Evolutionary conservation across 2,329 filamentous ascomycete genomes (phyloP).

Genomic region (Trichoderma gracile): DNA sequence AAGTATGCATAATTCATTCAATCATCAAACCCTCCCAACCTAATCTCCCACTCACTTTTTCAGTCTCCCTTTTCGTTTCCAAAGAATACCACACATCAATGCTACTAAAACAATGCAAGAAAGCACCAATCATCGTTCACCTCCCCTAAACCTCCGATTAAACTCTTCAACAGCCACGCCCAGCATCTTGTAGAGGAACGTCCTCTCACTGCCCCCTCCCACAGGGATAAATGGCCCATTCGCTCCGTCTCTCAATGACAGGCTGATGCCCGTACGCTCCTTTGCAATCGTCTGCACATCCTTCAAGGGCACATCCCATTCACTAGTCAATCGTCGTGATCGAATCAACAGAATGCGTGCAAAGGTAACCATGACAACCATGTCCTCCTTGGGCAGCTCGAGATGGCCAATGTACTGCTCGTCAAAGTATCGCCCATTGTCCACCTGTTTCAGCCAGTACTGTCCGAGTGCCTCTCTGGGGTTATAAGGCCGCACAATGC

Average conservation of each 20-base stretch:
- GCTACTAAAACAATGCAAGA: not conserved
- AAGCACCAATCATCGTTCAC: conserved; percentile 33
- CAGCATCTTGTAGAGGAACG: conserved; percentile 66
- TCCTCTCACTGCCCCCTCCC: conserved; percentile 74
- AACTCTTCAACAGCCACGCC: conserved; percentile 68
- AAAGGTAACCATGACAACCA: conserved; percentile 87
- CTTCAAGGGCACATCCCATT: conserved; percentile 96
- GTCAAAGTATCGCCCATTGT: conserved; percentile 97
- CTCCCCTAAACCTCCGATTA: conserved; percentile 58
- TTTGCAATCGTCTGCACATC: conserved; percentile 97
- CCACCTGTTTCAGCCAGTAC: conserved; percentile 97
- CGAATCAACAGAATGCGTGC: conserved; percentile 86
- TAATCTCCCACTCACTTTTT: not conserved
- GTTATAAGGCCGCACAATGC: conserved; percentile 90
- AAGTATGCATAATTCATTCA: too few species aligned
- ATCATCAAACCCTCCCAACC: too few species aligned
- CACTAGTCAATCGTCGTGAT: conserved; percentile 78
- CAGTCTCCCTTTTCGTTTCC: not conserved
- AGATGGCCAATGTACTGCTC: conserved; percentile 97
- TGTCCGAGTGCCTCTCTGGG: conserved; percentile 94
- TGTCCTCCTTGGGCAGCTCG: conserved; percentile 84
- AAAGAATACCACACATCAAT: not conserved
- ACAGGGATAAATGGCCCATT: conserved; percentile 96
- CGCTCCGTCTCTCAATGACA: conserved; percentile 83
- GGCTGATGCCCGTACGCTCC: conserved; percentile 89